Conservation (phyloP, 176 grass and related monocot genomes). For the Saccharum officinarum region DNA sequence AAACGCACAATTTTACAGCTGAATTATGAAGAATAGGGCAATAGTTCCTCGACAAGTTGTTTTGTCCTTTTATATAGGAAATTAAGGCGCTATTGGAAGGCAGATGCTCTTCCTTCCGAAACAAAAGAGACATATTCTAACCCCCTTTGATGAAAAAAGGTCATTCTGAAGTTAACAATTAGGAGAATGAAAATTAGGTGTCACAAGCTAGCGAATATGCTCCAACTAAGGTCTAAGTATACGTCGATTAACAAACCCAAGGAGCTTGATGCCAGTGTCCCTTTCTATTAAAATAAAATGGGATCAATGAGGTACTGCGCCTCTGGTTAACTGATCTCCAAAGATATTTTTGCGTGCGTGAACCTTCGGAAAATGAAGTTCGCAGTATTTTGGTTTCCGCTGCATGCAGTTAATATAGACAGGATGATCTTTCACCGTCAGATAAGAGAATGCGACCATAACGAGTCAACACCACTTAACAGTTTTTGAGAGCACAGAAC, state of each 20-base stretch:
- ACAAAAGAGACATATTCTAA: conserved; percentile 41
- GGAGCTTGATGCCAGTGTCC: conserved; percentile 43
- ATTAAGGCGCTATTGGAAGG: conserved; percentile 21
- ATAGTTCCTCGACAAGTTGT: conserved; percentile 21
- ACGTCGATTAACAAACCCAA: conserved; percentile 44
- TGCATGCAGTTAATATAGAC: not conserved
- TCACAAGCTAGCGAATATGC: conserved; percentile 59
- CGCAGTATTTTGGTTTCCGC: not conserved
- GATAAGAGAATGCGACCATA: not conserved
- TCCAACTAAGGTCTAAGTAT: conserved; percentile 41
- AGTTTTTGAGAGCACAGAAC: conserved; percentile 11
- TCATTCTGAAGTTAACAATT: conserved; percentile 30
- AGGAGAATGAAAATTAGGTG: conserved; percentile 46
- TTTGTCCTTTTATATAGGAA: conserved; percentile 31
- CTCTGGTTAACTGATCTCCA: conserved; percentile 1
- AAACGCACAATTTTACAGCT: conserved; percentile 2
- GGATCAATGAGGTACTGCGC: conserved; percentile 18
- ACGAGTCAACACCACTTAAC: conserved; percentile 5
- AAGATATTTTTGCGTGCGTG: conserved; percentile 27
- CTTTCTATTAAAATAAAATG: conserved; percentile 52
- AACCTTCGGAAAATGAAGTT: not conserved
- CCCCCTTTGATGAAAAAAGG: conserved; percentile 13
- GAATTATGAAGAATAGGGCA: conserved; percentile 40
- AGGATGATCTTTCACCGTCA: not conserved
- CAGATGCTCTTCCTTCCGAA: conserved; percentile 38